These are phyloP conservation scores for Botryotinia globosa DNA, from an alignment of 2,329 filamentous ascomycete genomes.

Conservation along the genomic window DNA sequence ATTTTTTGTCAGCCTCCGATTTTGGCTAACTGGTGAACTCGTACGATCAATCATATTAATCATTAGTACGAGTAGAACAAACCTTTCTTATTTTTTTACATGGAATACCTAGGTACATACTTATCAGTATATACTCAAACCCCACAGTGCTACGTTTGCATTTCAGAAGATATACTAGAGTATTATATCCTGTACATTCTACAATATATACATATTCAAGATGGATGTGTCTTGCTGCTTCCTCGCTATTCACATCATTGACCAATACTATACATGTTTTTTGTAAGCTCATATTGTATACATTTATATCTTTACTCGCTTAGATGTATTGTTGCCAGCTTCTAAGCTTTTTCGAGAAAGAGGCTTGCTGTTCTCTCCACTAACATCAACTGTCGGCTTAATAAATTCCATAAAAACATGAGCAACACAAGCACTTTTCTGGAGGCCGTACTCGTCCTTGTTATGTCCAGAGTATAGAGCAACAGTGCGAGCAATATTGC, in stretches of 20 bases:
- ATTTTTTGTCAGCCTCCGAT: background rate
- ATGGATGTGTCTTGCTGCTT: background rate
- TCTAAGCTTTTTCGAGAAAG: background rate
- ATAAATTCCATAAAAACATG: background rate
- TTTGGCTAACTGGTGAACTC: background rate
- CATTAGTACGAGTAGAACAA: background rate
- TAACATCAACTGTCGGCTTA: background rate
- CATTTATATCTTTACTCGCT: background rate
- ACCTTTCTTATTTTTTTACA: background rate
- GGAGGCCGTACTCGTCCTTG: background rate
- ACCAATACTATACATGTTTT: background rate
- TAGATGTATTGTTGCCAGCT: background rate
- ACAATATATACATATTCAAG: background rate
- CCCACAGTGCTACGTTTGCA: background rate
- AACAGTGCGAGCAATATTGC: background rate
- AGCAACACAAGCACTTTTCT: background rate
- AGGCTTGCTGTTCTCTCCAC: background rate
- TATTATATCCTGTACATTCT: no score
- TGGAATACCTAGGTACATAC: background rate
- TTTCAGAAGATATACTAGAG: no score
- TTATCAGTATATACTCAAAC: background rate
- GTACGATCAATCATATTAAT: background rate
- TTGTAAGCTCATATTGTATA: background rate
- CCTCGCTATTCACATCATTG: background rate
- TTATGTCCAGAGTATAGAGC: background rate